Evolutionary conservation across 2,329 filamentous ascomycete genomes (phyloP).

Genomic region (Diaporthe sp.): DNA sequence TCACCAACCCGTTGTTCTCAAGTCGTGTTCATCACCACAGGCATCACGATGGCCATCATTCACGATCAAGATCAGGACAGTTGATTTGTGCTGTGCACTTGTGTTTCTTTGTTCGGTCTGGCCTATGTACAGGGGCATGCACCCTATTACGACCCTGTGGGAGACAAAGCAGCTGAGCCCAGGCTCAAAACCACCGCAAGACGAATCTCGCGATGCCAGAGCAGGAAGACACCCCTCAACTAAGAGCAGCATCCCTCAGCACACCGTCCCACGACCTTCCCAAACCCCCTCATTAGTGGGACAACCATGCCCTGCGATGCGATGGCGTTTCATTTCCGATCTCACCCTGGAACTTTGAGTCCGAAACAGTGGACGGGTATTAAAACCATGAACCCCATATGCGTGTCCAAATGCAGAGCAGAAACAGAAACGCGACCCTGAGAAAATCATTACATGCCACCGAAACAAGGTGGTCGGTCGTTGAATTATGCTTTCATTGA

Average conservation of each 20-base stretch:
- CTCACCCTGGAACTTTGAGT: conserved; percentile 10
- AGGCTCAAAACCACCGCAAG: neutral
- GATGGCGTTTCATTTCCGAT: conserved; percentile 18
- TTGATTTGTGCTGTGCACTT: neutral
- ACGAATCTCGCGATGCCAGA: conserved; percentile 4
- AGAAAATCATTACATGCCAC: conserved; percentile 24
- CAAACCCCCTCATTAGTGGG: neutral
- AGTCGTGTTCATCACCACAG: neutral
- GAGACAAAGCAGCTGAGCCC: conserved; percentile 3
- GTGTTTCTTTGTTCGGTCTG: conserved; percentile 33
- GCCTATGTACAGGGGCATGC: conserved; percentile 37
- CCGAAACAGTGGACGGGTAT: conserved; percentile 31
- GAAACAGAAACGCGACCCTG: conserved; percentile 22
- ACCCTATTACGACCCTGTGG: conserved; percentile 30
- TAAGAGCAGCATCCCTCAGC: conserved; percentile 5
- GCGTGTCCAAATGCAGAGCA: conserved; percentile 8
- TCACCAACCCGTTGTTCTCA: too few relatives aligned
- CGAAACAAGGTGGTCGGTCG: neutral
- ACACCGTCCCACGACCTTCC: neutral
- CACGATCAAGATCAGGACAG: neutral
- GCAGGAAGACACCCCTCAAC: neutral
- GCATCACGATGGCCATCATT: neutral
- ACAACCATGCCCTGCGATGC: conserved; percentile 11
- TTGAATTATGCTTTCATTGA: neutral
- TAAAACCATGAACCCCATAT: conserved; percentile 27